phyloP scores from a whole-genome alignment of 208 protist species.

The Crithidia bombi region DNA sequence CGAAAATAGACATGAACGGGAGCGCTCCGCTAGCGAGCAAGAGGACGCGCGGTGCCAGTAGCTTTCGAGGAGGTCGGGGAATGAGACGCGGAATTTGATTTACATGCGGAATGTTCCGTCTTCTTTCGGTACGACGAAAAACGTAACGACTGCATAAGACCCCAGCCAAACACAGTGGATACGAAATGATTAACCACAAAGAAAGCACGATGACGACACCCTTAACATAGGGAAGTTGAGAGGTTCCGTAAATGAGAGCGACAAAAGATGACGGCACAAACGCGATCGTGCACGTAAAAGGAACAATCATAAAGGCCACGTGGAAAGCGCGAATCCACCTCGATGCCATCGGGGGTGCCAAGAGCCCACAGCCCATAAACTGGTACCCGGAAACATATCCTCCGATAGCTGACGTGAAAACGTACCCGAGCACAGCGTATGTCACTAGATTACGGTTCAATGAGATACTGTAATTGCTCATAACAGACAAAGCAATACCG shows the following conservation, averaged over 20 bases:
- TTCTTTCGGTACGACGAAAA: conserved; percentile 31
- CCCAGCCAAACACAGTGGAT: conserved; percentile 90
- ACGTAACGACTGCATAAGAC: conserved; percentile 83
- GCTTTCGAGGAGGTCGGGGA: conserved; percentile 76
- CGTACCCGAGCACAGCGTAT: conserved; percentile 25
- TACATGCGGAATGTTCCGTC: conserved; percentile 74
- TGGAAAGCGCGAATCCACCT: conserved; percentile 42
- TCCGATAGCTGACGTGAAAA: conserved; percentile 16
- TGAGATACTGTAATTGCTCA: conserved; percentile 23
- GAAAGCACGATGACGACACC: conserved; percentile 59
- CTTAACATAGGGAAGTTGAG: conserved; percentile 60
- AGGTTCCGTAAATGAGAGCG: conserved; percentile 57
- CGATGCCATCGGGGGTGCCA: conserved; percentile 28
- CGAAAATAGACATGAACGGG: conserved; percentile 95
- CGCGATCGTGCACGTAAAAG: neutral
- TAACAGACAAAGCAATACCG: conserved; percentile 35
- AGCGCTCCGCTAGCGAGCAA: conserved; percentile 89
- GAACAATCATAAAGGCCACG: conserved; percentile 20
- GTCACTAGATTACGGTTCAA: conserved; percentile 29
- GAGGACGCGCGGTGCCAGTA: conserved; percentile 33
- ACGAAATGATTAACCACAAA: conserved; percentile 82
- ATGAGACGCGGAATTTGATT: conserved; percentile 94
- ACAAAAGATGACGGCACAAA: conserved; percentile 3
- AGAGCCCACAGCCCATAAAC: conserved; percentile 28
- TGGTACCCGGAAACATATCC: conserved; percentile 38